Evolutionary conservation across 2,329 filamentous ascomycete genomes (phyloP).

Genomic region (Rosellinia necatrix): DNA sequence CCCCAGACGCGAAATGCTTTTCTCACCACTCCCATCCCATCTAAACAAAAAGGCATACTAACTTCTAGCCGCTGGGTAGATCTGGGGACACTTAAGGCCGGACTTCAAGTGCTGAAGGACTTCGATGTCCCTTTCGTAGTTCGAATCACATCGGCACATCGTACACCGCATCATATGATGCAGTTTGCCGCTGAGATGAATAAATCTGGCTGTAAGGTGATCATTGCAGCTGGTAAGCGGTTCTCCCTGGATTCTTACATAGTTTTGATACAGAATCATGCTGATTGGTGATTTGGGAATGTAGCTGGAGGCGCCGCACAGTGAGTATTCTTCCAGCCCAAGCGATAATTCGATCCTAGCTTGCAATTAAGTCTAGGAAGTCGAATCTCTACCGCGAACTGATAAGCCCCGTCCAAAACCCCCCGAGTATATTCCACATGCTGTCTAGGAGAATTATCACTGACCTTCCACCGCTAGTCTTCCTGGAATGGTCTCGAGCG

Average conservation of each 20-base stretch:
- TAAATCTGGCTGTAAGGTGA: conserved; percentile 68
- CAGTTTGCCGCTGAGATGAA: conserved; percentile 67
- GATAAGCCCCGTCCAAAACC: neutral
- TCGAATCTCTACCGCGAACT: neutral
- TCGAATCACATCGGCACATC: conserved; percentile 79
- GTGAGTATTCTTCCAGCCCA: conserved; percentile 11
- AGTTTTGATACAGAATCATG: neutral
- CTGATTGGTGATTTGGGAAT: conserved; percentile 12
- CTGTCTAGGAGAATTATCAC: neutral
- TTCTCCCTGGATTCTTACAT: no score
- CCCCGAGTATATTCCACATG: neutral
- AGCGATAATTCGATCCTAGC: neutral
- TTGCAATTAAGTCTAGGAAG: neutral
- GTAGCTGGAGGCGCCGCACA: conserved; percentile 30
- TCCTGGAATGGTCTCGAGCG: conserved; percentile 40
- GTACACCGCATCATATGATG: conserved; percentile 73
- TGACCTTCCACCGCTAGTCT: conserved; percentile 14
- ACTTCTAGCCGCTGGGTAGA: conserved; percentile 41
- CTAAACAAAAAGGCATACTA: no score
- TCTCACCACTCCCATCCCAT: no score
- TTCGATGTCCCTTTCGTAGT: conserved; percentile 74
- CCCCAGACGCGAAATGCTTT: no score
- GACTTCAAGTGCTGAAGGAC: conserved; percentile 67
- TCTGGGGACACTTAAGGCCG: conserved; percentile 68
- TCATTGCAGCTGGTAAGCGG: conserved; percentile 65